Percentiles rank a stretch among this genome's conserved stretches.
These are phyloP conservation scores for Candida parachauliodes DNA, from an alignment of 805 yeast genomes.

Conservation along the genomic window DNA sequence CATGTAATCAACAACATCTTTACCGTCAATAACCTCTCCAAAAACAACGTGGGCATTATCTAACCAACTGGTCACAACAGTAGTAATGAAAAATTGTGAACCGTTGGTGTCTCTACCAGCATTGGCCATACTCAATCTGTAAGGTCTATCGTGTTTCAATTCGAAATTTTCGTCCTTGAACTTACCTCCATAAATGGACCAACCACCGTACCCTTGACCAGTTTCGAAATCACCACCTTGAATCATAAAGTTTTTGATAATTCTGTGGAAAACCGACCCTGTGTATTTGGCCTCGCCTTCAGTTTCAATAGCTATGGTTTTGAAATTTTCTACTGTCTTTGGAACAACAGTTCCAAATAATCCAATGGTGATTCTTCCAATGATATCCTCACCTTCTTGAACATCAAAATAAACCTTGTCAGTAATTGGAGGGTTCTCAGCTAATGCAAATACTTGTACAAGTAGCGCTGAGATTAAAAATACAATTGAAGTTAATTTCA, in stretches of 20 bases:
- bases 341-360: slow-evolving; percentile 88
- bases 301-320: slow-evolving; percentile 68
- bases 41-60: slow-evolving; percentile 95
- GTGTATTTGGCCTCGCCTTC: slow-evolving; percentile 37
- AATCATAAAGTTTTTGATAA: slow-evolving; percentile 46
- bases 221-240: slow-evolving; percentile 49
- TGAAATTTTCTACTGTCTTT: slow-evolving; percentile 94
- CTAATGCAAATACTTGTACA: slow-evolving; percentile 6
- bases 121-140: slow-evolving; percentile 92
- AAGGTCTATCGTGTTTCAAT: slow-evolving; percentile 74
- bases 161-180: slow-evolving; percentile 76
- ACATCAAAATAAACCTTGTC: slow-evolving; percentile 83
- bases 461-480: background rate
- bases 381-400: slow-evolving; percentile 66
- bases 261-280: slow-evolving; percentile 45
- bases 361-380: slow-evolving; percentile 86
- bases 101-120: slow-evolving; percentile 99
- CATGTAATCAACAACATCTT: slow-evolving; percentile 73
- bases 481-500: background rate
- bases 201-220: slow-evolving; percentile 46
- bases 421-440: slow-evolving; percentile 57
- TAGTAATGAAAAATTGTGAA: slow-evolving; percentile 94
- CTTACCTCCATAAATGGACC: slow-evolving; percentile 61
- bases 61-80: slow-evolving; percentile 87
- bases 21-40: slow-evolving; percentile 88